Evolutionary conservation across 208 protist species (phyloP), one percentile per base, ranked within the genome.

Genomic region (Leishmania tropica): DNA sequence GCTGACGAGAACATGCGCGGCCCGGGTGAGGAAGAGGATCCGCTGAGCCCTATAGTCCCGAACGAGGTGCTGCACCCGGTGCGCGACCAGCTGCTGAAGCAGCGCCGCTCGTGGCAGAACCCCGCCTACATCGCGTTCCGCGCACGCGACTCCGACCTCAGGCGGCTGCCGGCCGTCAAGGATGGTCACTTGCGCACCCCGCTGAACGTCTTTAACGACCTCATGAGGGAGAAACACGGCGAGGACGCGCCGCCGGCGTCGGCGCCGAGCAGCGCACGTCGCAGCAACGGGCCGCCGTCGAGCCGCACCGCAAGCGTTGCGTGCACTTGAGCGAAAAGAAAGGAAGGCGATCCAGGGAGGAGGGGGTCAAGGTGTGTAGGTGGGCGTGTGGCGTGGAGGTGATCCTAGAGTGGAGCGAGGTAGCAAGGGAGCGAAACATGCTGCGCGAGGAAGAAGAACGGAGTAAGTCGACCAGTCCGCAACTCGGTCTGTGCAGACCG

Each of bases 181-280:
- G 93, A 94, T 71, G 87, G 86, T 4, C 71, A 78, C n/a, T 64
- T 95, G 74, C 92, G 92, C 78, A 96, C 93, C 1, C 94, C 94
- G 62, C 86, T 97, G 37, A 80, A 89, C 73, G 94, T 97, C 17
- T 96, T 97, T 73, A 81, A 91, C 53, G 90, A 94, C 71, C 53
- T 97, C 11, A 89, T 96, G 83, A 85, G 86, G 58, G 80, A 84
- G 42, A 88, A 88, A 71, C 80, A 93, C 83, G 88, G 91, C 65
- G 87, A 92, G 78, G 84, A 90, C 10, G 85, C 83, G 73, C 72
- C 81, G 62, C 79, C 58, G 56, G 19, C 45, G 58, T 85, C 81
- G 72, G 53, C 77, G 51, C 81, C 81, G 72, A 79, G 71, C 71
- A 85, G 81, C 68, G 76, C 81, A 42, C 77, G 81, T 37, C 81